Conservation (phyloP, 768 basidiomycete species). For the Suillus subaureus region DNA sequence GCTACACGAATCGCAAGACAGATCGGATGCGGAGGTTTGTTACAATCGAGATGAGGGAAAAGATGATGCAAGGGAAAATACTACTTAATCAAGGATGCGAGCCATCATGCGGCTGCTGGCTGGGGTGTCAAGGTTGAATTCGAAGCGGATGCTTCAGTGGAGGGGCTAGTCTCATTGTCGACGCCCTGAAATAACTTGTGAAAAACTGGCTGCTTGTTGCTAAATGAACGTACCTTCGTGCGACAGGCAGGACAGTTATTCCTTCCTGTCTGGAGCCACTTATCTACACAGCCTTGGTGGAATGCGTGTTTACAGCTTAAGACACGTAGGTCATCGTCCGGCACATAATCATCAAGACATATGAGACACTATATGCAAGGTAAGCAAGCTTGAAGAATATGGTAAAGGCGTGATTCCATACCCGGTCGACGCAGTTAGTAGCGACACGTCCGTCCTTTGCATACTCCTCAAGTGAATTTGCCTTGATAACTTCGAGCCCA, state of each 20-base stretch:
- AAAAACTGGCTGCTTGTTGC: background rate
- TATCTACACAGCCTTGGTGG: constrained; percentile 86
- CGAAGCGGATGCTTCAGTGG: constrained; percentile 9
- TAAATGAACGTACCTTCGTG: constrained; percentile 52
- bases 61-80: constrained; percentile 2
- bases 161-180: constrained; percentile 18
- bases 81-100: constrained; percentile 5
- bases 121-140: constrained; percentile 11
- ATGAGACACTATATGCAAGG: constrained; percentile 64
- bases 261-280: constrained; percentile 80
- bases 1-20: constrained; percentile 19
- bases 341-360: constrained; percentile 84
- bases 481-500: constrained; percentile 76
- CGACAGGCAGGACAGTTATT: constrained; percentile 96
- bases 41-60: background rate
- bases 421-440: constrained; percentile 79
- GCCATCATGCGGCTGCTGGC: constrained; percentile 14
- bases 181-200: constrained; percentile 24
- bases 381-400: background rate
- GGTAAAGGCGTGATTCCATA: constrained; percentile 38
- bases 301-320: constrained; percentile 88
- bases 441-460: constrained; percentile 66
- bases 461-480: constrained; percentile 47
- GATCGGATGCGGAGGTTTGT: constrained; percentile 6
- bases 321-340: constrained; percentile 77